These are phyloP conservation scores for Xylaria sp. DNA, from an alignment of 2,329 filamentous ascomycete genomes.

Conservation along the genomic window DNA sequence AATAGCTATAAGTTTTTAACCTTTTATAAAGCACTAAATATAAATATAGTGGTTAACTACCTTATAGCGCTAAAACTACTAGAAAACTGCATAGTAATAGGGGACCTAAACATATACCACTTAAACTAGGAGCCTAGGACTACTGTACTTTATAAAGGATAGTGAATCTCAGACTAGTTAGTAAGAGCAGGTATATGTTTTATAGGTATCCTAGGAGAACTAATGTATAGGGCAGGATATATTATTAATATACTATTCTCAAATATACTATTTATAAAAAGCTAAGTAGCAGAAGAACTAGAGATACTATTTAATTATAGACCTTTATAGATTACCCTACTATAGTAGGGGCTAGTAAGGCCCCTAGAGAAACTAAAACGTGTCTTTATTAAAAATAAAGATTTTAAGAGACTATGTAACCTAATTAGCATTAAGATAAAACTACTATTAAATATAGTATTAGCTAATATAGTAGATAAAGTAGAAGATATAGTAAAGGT, in stretches of 20 bases:
- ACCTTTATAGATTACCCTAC: no score
- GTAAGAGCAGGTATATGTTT: no score
- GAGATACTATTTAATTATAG: no score
- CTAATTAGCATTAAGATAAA: not conserved
- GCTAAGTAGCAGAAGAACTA: not conserved
- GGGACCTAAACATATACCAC: no score
- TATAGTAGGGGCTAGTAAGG: not conserved
- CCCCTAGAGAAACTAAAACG: not conserved
- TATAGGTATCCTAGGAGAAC: not conserved
- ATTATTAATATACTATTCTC: conserved; percentile 5
- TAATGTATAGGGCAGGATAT: not conserved
- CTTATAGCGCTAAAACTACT: not conserved
- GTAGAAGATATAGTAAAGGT: no score
- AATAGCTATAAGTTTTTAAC: conserved; percentile 1
- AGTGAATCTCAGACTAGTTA: no score
- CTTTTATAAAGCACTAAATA: conserved; percentile 6
- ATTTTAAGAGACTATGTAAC: conserved; percentile 14
- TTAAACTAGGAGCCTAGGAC: no score
- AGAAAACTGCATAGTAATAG: no score
- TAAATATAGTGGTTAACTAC: conserved; percentile 4
- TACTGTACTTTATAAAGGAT: no score
- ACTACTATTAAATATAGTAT: no score
- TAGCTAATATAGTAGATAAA: no score
- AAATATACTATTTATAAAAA: conserved; percentile 9
- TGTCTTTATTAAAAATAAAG: not conserved